These are phyloP conservation scores for Annulohypoxylon stygium DNA, from an alignment of 495 filamentous ascomycete genomes.

Conservation along the genomic window DNA sequence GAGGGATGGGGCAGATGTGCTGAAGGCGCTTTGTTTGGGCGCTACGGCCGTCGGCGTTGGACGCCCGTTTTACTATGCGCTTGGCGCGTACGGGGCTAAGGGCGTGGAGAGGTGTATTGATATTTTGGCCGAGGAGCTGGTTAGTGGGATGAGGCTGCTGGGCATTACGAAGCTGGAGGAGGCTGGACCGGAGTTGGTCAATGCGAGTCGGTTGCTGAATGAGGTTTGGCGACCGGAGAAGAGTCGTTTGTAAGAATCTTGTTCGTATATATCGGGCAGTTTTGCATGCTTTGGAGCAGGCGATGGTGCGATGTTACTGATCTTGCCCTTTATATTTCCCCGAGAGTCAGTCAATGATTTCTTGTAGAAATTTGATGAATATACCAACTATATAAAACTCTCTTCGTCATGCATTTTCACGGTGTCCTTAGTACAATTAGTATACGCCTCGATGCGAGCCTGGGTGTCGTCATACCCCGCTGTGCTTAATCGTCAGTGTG, in stretches of 20 bases:
- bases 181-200: conserved; percentile 45
- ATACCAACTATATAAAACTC: neutral
- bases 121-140: conserved; percentile 48
- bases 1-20: conserved; percentile 84
- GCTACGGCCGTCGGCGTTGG: conserved; percentile 89
- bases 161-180: conserved; percentile 45
- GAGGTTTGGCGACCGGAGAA: conserved; percentile 51
- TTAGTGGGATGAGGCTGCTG: conserved; percentile 43
- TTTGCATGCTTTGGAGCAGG: neutral
- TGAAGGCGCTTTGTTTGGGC: conserved; percentile 87
- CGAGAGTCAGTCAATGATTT: neutral
- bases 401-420: too few relatives aligned
- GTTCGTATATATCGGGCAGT: neutral
- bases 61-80: conserved; percentile 86
- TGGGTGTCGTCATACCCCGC: neutral
- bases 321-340: neutral
- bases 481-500: neutral
- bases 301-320: neutral
- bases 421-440: too few relatives aligned
- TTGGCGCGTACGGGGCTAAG: conserved; percentile 82
- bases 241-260: conserved; percentile 26
- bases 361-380: neutral
- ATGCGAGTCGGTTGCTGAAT: conserved; percentile 50
- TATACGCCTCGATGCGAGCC: too few relatives aligned
- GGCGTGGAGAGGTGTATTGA: conserved; percentile 71